Percentiles rank a stretch among this genome's conserved stretches.
Conservation (phyloP, 805 yeast genomes). For the Metschnikowia peoriensis region DNA sequence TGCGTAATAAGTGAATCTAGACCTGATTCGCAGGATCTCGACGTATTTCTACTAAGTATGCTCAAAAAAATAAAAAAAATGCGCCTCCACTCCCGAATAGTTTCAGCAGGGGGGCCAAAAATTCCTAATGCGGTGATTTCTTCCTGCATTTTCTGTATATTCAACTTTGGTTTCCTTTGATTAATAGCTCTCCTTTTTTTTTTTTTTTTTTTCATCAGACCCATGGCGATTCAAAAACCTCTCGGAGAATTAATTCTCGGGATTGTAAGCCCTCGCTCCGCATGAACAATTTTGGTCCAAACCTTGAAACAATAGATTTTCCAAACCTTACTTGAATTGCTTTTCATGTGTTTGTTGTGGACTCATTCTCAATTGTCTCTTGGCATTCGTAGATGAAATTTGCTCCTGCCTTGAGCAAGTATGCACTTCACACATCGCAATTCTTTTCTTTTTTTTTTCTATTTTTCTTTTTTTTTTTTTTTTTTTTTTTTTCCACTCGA, state of each 20-base stretch:
- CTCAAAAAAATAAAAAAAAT: too few relatives aligned
- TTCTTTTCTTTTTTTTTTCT: background rate
- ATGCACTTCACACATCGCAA: background rate
- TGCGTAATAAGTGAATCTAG: too few relatives aligned
- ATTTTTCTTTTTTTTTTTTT: background rate
- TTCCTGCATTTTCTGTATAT: background rate
- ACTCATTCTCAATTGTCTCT: background rate
- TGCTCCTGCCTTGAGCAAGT: constrained; percentile 2
- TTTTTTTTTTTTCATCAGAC: background rate
- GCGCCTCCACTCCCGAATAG: too few relatives aligned
- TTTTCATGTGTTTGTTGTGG: background rate
- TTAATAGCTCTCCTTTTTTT: background rate
- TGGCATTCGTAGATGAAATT: constrained; percentile 1
- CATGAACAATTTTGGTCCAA: background rate
- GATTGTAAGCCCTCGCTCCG: constrained; percentile 3
- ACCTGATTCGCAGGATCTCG: too few relatives aligned
- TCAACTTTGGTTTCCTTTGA: background rate
- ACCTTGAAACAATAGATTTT: background rate
- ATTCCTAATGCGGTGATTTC: too few relatives aligned
- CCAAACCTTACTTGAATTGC: background rate
- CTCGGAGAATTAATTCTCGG: background rate
- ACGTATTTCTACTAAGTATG: too few relatives aligned
- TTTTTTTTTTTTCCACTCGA: background rate
- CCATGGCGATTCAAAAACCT: background rate
- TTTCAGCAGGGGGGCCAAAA: too few relatives aligned